Evolutionary conservation across 2,329 filamentous ascomycete genomes (phyloP), one percentile per base, ranked within the genome.

Genomic region (Waltergamsia citrina): DNA sequence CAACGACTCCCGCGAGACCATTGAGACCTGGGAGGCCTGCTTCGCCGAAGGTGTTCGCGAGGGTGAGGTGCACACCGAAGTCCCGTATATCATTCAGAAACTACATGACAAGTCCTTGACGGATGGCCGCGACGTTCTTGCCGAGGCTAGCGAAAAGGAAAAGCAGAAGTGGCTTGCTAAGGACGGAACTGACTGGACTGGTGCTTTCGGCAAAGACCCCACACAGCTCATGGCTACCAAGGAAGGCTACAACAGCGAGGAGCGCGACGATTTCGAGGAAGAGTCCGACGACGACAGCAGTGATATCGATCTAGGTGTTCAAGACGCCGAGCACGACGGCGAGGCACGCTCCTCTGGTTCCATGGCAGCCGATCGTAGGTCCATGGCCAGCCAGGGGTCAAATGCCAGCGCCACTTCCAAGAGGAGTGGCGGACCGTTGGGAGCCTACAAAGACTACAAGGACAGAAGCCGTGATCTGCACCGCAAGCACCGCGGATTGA

Each of bases 21-120:
- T 85, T 43, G 90, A 96, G 60, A 84, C 82, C 0, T 96, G 88
- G 86, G 87, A 95, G 56, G 85, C 87, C 1, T 95, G 90, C 53
- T 75, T 82, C 26, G 78, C 86, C 0, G 88, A 96, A 55, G 90
- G 90, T 10, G 85, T 94, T 0, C 77, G 92, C 3, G 60, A 68
- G 11, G 72, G 78, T 36, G 71, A 76, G 19, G 85, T 95, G 1
- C 63, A 71, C 8, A 71, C 78, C 17, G 81, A 93, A 48, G 65
- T 94, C 1, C 85, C 87, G 0, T 74, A 78, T 1, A 60, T 73
- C 9, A 70, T 90, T 0, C 75, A 83, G 53, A 70, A 81, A 46
- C 65, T 94, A 9, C 90, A 96, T 52, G 84, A 94, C 20, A 67
- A 83, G 41, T 90, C 84, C 0, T 61, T 95, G 23, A 80, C 79